A percentile compares a stretch with the other conserved stretches of the same genome.
These are phyloP conservation scores for Pseudocercospora cruenta DNA, from an alignment of 2,329 filamentous ascomycete species.

Conservation along the genomic window DNA sequence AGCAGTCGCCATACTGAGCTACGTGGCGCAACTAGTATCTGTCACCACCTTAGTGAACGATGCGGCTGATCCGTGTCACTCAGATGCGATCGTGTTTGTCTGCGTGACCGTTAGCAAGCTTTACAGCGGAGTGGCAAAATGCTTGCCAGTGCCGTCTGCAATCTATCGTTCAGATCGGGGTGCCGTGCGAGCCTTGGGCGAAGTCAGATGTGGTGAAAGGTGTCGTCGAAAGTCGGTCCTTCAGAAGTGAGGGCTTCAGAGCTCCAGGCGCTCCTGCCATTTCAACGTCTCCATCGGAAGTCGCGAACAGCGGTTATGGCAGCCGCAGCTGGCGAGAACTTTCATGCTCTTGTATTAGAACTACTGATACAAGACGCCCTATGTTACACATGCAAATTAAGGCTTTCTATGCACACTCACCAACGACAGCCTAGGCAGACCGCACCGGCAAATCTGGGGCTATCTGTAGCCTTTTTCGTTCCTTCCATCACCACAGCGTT, in stretches of 20 bases:
- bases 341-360: constrained; percentile 22
- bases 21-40: constrained; percentile 2
- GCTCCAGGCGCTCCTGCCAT: background rate
- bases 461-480: constrained; percentile 3
- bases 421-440: background rate
- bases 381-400: constrained; percentile 27
- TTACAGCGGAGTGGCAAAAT: background rate
- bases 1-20: constrained; percentile 26
- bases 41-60: background rate
- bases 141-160: constrained; percentile 10
- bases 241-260: background rate
- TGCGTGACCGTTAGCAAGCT: constrained; percentile 9
- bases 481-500: background rate
- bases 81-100: background rate
- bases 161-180: background rate
- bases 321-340: background rate
- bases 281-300: background rate
- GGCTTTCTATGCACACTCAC: constrained; percentile 29
- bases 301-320: background rate
- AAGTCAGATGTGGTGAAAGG: background rate
- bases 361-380: constrained; percentile 26
- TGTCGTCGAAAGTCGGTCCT: background rate
- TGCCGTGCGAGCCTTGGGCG: background rate
- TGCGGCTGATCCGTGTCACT: constrained; percentile 20
- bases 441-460: background rate